Evolutionary conservation across 2,329 filamentous ascomycete genomes (phyloP).

Genomic region (Thielaviopsis musarum): DNA sequence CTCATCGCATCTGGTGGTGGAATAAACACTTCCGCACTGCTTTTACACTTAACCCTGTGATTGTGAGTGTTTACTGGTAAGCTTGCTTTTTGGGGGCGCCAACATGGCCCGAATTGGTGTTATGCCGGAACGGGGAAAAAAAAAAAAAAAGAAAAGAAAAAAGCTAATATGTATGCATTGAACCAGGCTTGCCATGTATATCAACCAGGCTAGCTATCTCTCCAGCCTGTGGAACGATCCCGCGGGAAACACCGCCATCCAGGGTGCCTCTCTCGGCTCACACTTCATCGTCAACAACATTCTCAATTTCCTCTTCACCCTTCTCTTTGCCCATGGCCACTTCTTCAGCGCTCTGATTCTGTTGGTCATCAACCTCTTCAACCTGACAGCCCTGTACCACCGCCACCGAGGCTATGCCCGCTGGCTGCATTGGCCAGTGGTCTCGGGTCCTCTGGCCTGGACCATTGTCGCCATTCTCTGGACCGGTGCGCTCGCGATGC

Average conservation of each 20-base stretch:
- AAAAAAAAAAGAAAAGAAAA: neutral
- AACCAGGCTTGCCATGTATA: conserved; percentile 50
- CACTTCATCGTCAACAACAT: conserved; percentile 82
- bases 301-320: conserved; percentile 63
- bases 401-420: conserved; percentile 49
- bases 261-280: conserved; percentile 61
- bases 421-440: conserved; percentile 59
- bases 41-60: conserved; percentile 54
- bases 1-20: conserved; percentile 57
- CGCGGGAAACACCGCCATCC: conserved; percentile 43
- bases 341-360: conserved; percentile 65
- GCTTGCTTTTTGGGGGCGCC: conserved; percentile 4
- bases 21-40: conserved; percentile 50
- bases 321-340: conserved; percentile 62
- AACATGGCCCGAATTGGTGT: no score
- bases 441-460: conserved; percentile 66
- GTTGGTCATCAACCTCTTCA: conserved; percentile 65
- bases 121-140: neutral
- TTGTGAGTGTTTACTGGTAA: conserved; percentile 61
- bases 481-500: conserved; percentile 72
- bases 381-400: conserved; percentile 65
- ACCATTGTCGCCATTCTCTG: conserved; percentile 76
- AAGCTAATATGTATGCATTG: neutral
- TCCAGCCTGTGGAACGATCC: conserved; percentile 58
- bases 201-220: conserved; percentile 61